Percentiles rank a stretch among this genome's conserved stretches.
Evolutionary conservation across 78 protist species (phyloP).

Genomic region (Isochrysis galbana): DNA sequence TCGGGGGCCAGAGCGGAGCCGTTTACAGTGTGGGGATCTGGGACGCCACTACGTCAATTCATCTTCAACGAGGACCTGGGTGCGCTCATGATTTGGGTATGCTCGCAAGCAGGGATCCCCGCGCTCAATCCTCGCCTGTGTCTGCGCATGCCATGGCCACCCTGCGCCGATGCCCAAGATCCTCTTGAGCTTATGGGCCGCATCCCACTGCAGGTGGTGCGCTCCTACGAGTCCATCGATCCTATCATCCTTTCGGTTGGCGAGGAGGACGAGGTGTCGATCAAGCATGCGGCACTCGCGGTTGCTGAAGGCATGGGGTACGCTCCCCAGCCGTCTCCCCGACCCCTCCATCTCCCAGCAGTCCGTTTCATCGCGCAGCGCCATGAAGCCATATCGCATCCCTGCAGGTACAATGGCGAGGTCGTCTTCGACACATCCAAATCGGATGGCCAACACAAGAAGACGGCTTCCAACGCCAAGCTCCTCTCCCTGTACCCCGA

Average conservation of each 20-base stretch:
- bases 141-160: too few relatives aligned
- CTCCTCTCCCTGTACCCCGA: slow-evolving; percentile 65
- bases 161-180: too few relatives aligned
- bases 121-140: background rate
- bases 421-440: slow-evolving; percentile 81
- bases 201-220: too few relatives aligned
- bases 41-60: slow-evolving; percentile 91
- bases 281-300: slow-evolving; percentile 65
- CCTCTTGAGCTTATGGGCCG: too few relatives aligned
- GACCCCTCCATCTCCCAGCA: background rate
- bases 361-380: too few relatives aligned
- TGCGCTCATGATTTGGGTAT: slow-evolving; percentile 70
- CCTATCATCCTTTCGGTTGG: slow-evolving; percentile 61
- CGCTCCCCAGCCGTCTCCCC: slow-evolving; percentile 20
- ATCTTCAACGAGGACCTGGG: slow-evolving; percentile 84
- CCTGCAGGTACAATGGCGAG: background rate
- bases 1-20: slow-evolving; percentile 16
- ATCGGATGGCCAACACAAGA: slow-evolving; percentile 93
- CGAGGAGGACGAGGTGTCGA: slow-evolving; percentile 84
- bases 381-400: too few relatives aligned
- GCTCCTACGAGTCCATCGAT: slow-evolving; percentile 60
- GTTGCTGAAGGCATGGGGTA: slow-evolving; percentile 74
- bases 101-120: slow-evolving; percentile 69
- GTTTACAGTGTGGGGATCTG: slow-evolving; percentile 70
- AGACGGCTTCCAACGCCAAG: slow-evolving; percentile 89